A percentile compares a stretch with the other conserved stretches of the same genome.
Evolutionary conservation across 2,329 filamentous ascomycete genomes (phyloP).

Genomic region (Penicillium italicum): DNA sequence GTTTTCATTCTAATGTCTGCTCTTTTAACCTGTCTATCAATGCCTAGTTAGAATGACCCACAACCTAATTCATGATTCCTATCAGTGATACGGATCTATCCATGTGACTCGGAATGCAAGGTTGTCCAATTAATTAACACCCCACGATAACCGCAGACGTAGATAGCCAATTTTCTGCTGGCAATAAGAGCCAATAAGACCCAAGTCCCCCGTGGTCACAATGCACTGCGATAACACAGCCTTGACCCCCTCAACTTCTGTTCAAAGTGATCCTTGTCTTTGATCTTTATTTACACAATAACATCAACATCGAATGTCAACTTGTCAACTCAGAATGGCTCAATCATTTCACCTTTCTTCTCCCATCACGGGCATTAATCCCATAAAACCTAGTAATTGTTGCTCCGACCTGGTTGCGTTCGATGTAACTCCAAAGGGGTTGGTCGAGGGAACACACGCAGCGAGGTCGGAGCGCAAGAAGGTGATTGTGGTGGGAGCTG

Average conservation of each 20-base stretch:
- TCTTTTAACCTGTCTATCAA: too few species aligned
- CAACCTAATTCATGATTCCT: not conserved
- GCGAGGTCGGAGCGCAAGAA: slow-evolving; percentile 20
- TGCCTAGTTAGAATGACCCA: not conserved
- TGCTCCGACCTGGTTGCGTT: slow-evolving; percentile 22
- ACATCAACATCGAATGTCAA: slow-evolving; percentile 23
- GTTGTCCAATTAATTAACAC: not conserved
- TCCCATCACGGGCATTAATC: slow-evolving; percentile 10
- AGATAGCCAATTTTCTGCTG: not conserved
- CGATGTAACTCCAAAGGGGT: slow-evolving; percentile 18
- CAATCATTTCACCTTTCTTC: slow-evolving; percentile 26
- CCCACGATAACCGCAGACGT: not conserved
- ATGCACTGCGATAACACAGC: not conserved
- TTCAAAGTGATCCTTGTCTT: not conserved
- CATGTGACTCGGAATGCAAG: not conserved
- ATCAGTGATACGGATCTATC: not conserved
- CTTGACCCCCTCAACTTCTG: not conserved
- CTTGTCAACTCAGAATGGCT: slow-evolving; percentile 31
- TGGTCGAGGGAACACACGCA: slow-evolving; percentile 21
- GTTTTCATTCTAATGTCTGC: too few species aligned
- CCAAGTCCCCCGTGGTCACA: not conserved
- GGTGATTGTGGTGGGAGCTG: slow-evolving; percentile 37
- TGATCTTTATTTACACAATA: not conserved
- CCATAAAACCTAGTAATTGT: slow-evolving; percentile 28
- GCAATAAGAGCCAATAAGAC: not conserved